These are phyloP conservation scores for Coelastrella sp. DNA, from an alignment of 139 green algal genomes.

Conservation along the genomic window DNA sequence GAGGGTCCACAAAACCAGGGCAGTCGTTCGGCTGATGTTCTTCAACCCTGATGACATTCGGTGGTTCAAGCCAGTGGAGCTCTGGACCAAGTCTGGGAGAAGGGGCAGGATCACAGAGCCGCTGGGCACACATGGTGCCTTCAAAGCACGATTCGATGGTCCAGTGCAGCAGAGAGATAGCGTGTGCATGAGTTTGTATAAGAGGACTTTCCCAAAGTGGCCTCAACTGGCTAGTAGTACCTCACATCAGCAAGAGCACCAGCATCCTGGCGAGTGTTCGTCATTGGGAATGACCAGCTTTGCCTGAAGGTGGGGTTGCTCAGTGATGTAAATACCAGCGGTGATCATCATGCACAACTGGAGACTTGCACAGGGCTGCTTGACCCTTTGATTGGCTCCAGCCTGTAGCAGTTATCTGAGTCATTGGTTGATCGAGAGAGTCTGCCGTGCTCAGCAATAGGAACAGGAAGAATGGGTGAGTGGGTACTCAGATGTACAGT, in stretches of 20 bases:
- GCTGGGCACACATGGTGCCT: constrained; percentile 93
- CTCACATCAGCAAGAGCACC: neutral
- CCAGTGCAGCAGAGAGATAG: constrained; percentile 93
- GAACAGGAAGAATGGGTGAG: too few species aligned
- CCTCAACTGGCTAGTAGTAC: constrained; percentile 54
- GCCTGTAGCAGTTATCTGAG: too few species aligned
- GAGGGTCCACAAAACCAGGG: constrained; percentile 92
- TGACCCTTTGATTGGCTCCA: too few species aligned
- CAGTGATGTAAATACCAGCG: too few species aligned
- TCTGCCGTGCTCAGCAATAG: too few species aligned
- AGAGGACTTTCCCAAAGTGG: constrained; percentile 95
- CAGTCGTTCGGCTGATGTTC: constrained; percentile 96
- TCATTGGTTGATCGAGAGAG: too few species aligned
- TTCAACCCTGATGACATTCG: constrained; percentile 92
- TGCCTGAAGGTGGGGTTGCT: too few species aligned
- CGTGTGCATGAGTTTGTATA: constrained; percentile 97
- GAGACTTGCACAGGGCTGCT: too few species aligned
- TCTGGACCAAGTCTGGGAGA: constrained; percentile 92
- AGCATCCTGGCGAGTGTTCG: neutral
- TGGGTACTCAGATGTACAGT: too few species aligned
- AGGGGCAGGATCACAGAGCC: constrained; percentile 94
- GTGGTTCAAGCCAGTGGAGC: constrained; percentile 94
- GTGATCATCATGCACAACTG: too few species aligned
- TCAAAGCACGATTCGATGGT: constrained; percentile 97
- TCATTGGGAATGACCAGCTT: constrained; percentile 38